Percentiles rank a stretch among this genome's conserved stretches.
phyloP scores from a whole-genome alignment of 2,329 filamentous ascomycete genomes.

The Fusarium marasasianum region DNA sequence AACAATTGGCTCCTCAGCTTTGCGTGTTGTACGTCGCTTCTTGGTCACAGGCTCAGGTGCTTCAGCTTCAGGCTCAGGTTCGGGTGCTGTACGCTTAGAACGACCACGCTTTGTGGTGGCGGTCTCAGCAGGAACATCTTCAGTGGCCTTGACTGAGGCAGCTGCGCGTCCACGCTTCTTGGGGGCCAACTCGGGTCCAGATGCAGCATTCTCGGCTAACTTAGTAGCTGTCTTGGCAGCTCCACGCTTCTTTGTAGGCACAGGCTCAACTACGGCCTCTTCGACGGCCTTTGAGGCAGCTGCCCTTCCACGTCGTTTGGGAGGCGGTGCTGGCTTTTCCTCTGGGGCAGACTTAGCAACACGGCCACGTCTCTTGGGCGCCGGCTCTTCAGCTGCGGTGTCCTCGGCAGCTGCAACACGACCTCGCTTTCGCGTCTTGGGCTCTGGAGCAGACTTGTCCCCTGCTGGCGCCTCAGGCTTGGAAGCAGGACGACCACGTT shows the following conservation, averaged over 20 bases:
- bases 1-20: conserved; percentile 13
- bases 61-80: conserved; percentile 11
- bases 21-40: conserved; percentile 26
- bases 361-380: conserved; percentile 24
- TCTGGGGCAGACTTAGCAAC: conserved; percentile 2
- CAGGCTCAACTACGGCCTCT: conserved; percentile 2
- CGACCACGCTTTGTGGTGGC: conserved; percentile 34
- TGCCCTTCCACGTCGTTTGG: conserved; percentile 11
- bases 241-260: conserved; percentile 19
- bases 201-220: background rate
- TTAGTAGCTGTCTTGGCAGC: conserved; percentile 6
- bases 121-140: background rate
- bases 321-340: conserved; percentile 2
- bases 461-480: background rate
- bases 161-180: conserved; percentile 22
- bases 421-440: conserved; percentile 31
- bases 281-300: conserved; percentile 11
- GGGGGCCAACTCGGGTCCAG: conserved; percentile 10
- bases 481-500: conserved; percentile 34
- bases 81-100: conserved; percentile 21
- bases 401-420: conserved; percentile 10
- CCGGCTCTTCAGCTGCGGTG: background rate
- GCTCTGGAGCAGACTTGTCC: conserved; percentile 1
- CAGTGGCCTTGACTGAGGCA: background rate
- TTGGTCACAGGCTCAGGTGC: conserved; percentile 31